Conservation (phyloP, 108 stramenopile genomes). For the Conticribra guillardii region DNA sequence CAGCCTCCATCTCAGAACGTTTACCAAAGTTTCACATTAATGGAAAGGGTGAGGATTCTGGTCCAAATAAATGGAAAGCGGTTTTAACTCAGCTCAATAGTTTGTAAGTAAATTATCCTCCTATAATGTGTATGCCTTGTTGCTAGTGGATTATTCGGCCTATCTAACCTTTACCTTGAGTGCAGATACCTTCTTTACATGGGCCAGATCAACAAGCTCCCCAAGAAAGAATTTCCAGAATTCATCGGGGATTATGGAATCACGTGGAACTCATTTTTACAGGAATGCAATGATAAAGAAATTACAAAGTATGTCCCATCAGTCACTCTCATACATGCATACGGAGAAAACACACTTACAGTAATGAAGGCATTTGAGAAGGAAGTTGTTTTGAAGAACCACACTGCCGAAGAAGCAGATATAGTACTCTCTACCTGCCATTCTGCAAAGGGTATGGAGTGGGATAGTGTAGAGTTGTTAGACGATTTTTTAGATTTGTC, state of each 20-base stretch:
- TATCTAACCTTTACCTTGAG: no score
- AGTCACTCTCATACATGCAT: conserved; percentile 19
- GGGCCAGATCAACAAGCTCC: conserved; percentile 9
- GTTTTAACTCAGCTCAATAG: no score
- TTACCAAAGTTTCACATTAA: no score
- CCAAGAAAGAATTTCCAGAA: conserved; percentile 31
- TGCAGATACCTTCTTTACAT: conserved; percentile 19
- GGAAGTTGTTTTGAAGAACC: conserved; percentile 23
- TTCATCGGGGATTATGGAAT: conserved; percentile 29
- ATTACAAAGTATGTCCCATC: conserved; percentile 19
- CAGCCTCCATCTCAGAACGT: no score
- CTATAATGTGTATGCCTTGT: no score
- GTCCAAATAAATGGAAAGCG: no score
- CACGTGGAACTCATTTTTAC: conserved; percentile 33
- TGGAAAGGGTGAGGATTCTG: no score
- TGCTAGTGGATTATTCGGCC: no score
- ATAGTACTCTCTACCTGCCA: conserved; percentile 47
- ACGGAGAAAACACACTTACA: conserved; percentile 29
- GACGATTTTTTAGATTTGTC: conserved; percentile 33
- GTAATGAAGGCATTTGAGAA: conserved; percentile 27
- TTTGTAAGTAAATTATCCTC: no score
- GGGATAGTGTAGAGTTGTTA: conserved; percentile 44
- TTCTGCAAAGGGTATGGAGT: conserved; percentile 49
- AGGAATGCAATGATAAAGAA: conserved; percentile 10
- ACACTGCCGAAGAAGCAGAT: conserved; percentile 42